These are phyloP conservation scores for Penicillium italicum DNA, from an alignment of 2,329 filamentous ascomycete genomes.

Conservation along the genomic window DNA sequence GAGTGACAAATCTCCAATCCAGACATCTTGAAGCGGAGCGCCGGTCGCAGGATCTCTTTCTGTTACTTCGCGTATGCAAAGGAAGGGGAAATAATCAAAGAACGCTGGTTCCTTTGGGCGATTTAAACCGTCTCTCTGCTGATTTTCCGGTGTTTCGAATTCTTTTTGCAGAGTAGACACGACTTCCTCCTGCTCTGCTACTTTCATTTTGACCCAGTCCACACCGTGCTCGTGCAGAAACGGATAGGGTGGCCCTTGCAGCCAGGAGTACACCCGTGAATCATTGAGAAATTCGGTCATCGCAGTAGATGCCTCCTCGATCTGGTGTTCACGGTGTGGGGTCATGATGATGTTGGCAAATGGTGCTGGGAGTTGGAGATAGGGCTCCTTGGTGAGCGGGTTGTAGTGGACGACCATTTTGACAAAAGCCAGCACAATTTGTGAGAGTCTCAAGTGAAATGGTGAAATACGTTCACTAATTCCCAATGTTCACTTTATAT, in stretches of 20 bases:
- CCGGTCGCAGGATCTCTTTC: constrained; percentile 4
- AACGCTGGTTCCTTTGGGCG: not conserved
- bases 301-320: constrained; percentile 11
- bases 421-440: not conserved
- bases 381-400: constrained; percentile 20
- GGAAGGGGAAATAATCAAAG: constrained; percentile 23
- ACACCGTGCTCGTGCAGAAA: constrained; percentile 22
- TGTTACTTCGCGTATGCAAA: constrained; percentile 18
- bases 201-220: constrained; percentile 10
- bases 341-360: constrained; percentile 28
- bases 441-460: not conserved
- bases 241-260: constrained; percentile 26
- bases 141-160: not conserved
- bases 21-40: constrained; percentile 9
- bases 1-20: constrained; percentile 26
- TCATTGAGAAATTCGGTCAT: constrained; percentile 24
- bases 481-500: not conserved
- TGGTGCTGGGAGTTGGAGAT: constrained; percentile 25
- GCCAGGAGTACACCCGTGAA: constrained; percentile 19
- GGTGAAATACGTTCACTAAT: too few relatives aligned
- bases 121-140: not conserved
- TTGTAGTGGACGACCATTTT: constrained; percentile 21
- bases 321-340: constrained; percentile 16
- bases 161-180: constrained; percentile 1
- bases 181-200: not conserved